Base-by-base conservation (phyloP, 768 basidiomycete species). In the Russula dissimulans region DNA sequence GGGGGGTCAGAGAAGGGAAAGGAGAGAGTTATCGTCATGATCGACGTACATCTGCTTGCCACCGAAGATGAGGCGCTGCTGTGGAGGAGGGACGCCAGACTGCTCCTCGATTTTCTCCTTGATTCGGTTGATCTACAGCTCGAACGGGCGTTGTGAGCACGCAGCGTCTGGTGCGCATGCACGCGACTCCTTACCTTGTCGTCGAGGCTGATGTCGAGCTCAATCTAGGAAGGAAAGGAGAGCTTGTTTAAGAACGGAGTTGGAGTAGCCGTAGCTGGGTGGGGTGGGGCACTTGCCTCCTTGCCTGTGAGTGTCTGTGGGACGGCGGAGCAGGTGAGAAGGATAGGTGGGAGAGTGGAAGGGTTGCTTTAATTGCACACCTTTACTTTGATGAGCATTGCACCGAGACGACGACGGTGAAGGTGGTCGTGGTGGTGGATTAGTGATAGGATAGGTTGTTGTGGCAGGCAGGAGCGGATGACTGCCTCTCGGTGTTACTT, bases 31-130 rank as follows among this genome's bases (percentile, higher is more conserved):
- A 36, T 42, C 46, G 42, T 15, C 32, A 48, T 45, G 56, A 56
- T 29, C 60, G 43, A 76, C 82, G 73, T 73, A 97, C 95, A 97
- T 86, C 71, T 97, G 95, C 69, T 94, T 84, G 38, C 95, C 95
- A 69, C 82, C 74, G 72, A 87, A 97, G 71, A 98, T 98, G 69
- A 98, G 74, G 59, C 95, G 84, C 73, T 98, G 95, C 73, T 98
- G 95, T 45, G 79, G 90, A 62, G 95, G 95, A 26, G 95, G 95
- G 44, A 98, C 95, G 65, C 95, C 95, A 6, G 93, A 94, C 75
- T 97, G 95, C 77, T 97, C 95, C 73, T 98, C 95, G 9, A 97
- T 92, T 72, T 91, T 90, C 80, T 95, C 94, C 78, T 98, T 98
- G 75, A 98, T 93, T 66, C 90, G 84, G 48, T 84, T 78, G 69